Conservation (phyloP, 163 green algal genomes). For the Chloroidium sp. region DNA sequence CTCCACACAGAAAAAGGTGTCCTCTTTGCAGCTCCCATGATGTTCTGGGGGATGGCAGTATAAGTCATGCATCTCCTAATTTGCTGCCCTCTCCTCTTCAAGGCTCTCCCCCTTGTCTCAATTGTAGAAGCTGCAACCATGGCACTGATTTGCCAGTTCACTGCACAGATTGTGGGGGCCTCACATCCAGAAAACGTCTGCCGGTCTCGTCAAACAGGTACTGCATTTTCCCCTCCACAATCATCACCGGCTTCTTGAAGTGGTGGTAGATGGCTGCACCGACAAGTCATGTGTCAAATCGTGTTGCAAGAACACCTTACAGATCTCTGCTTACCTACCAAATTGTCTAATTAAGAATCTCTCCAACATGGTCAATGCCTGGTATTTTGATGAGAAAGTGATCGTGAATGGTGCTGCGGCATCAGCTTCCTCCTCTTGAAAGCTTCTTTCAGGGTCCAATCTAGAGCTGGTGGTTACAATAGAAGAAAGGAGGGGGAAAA, state of each 20-base stretch:
- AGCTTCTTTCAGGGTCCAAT: too few relatives aligned
- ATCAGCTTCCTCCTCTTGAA: neutral
- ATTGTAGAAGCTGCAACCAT: too few relatives aligned
- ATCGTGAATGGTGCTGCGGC: too few relatives aligned
- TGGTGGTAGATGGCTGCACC: conserved; percentile 74
- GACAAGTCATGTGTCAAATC: too few relatives aligned
- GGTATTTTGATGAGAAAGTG: too few relatives aligned
- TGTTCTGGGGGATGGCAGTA: too few relatives aligned
- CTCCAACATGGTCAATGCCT: neutral
- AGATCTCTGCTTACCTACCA: neutral
- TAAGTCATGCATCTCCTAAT: too few relatives aligned
- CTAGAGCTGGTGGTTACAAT: too few relatives aligned
- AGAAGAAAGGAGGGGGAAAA: neutral
- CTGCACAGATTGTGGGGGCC: conserved; percentile 4
- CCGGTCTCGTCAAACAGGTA: conserved; percentile 95
- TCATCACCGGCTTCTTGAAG: conserved; percentile 94
- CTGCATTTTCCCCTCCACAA: conserved; percentile 94
- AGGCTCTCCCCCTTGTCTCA: too few relatives aligned
- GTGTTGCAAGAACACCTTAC: neutral
- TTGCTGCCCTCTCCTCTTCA: too few relatives aligned
- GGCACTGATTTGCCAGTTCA: neutral
- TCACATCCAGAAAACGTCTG: conserved; percentile 83
- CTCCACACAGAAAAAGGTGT: too few relatives aligned
- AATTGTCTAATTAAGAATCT: neutral
- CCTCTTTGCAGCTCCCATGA: too few relatives aligned